These are phyloP conservation scores for Pterocarpus santalinus DNA, from an alignment of 306 rosid genomes.

Conservation along the genomic window DNA sequence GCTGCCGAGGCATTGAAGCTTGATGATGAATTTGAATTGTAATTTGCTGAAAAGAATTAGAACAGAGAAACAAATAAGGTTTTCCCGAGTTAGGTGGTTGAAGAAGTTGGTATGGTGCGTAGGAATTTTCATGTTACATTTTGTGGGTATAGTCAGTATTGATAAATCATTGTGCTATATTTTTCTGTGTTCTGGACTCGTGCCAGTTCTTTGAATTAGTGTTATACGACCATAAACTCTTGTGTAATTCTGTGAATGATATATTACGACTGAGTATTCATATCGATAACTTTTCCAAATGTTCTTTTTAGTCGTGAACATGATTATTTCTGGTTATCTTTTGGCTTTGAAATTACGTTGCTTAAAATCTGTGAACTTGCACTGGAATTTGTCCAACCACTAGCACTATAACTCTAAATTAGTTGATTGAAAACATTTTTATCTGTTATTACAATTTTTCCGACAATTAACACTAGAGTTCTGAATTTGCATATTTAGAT, in stretches of 20 bases:
- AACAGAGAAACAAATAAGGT: constrained; percentile 10
- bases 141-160: constrained; percentile 46
- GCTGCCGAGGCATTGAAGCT: constrained; percentile 93
- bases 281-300: constrained; percentile 47
- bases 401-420: constrained; percentile 11
- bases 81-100: constrained; percentile 41
- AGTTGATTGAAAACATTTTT: constrained; percentile 14
- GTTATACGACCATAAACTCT: constrained; percentile 46
- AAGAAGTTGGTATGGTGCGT: constrained; percentile 49
- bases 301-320: neutral
- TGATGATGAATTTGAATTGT: constrained; percentile 95
- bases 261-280: constrained; percentile 48
- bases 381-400: constrained; percentile 5
- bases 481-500: constrained; percentile 15
- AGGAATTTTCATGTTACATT: constrained; percentile 46
- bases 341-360: constrained; percentile 6
- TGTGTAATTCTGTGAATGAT: constrained; percentile 53
- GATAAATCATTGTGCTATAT: constrained; percentile 56
- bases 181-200: constrained; percentile 46
- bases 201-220: constrained; percentile 46
- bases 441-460: neutral
- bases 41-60: constrained; percentile 24
- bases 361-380: constrained; percentile 30
- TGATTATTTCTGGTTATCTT: constrained; percentile 8
- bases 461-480: neutral